Conservation (phyloP, 768 basidiomycete genomes). For the Termitomyces bulborhizus region DNA sequence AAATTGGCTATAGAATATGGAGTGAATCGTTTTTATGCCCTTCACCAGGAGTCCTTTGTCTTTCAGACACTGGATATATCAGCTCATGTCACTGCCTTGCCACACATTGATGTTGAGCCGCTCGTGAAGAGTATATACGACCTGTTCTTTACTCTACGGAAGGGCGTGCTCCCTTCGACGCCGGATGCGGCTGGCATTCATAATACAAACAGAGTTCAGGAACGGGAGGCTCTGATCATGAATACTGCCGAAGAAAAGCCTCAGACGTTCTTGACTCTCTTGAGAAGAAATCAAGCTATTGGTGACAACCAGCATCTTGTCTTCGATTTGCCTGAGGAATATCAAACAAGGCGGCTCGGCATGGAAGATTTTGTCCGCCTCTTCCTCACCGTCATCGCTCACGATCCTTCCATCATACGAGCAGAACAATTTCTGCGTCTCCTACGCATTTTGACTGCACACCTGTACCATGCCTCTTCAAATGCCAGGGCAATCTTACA, state of each 20-base stretch:
- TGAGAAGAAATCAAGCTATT: constrained; percentile 39
- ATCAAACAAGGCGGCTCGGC: constrained; percentile 48
- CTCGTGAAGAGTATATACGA: constrained; percentile 50
- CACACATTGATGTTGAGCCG: constrained; percentile 42
- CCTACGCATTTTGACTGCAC: constrained; percentile 48
- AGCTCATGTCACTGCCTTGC: constrained; percentile 45
- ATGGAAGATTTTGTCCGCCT: constrained; percentile 66
- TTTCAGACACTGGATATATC: constrained; percentile 68
- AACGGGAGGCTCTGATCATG: constrained; percentile 65
- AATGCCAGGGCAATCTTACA: constrained; percentile 49
- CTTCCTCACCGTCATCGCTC: constrained; percentile 75
- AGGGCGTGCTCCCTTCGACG: constrained; percentile 28
- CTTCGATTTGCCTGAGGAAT: constrained; percentile 50
- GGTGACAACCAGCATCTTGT: constrained; percentile 32
- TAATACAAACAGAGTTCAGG: constrained; percentile 54
- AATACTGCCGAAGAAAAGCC: constrained; percentile 69
- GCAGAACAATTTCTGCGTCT: constrained; percentile 66
- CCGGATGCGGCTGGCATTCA: constrained; percentile 65
- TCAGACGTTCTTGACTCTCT: constrained; percentile 56
- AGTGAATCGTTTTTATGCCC: constrained; percentile 63
- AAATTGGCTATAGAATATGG: constrained; percentile 66
- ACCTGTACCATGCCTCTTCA: constrained; percentile 51
- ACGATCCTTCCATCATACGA: constrained; percentile 59
- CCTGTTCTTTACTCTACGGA: constrained; percentile 53
- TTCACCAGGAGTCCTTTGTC: constrained; percentile 67